Base-by-base conservation (phyloP, 441 rosid genomes). In the Erodium chrysanthum region DNA sequence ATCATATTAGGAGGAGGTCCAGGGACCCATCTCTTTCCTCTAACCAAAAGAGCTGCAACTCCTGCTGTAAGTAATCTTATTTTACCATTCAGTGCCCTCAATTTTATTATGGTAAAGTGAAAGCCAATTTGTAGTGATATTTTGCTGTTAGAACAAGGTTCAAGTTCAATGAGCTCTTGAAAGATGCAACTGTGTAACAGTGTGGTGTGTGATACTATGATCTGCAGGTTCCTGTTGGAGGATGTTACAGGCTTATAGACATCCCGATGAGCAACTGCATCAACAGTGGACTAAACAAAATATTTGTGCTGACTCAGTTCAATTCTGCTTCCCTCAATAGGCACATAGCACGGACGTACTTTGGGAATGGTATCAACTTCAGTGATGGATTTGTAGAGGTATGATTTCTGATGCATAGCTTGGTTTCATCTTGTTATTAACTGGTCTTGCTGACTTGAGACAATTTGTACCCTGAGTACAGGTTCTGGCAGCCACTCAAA, bases 371-470 rank as follows among this genome's bases (percentile, higher is more conserved):
- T 12, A 64, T 86, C 21, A 94, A 77, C 82, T 94, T 89, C 71
- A 97, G 96, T 5, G 97, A 86, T 75, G 99, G 96, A 68, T 91
- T 87, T 66, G 99, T 94, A 29, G 97, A 94, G 99, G 98, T 93
- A 83, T 46, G 46, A 50, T 6, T n/a, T 11, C 65, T 44, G 7
- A 37, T 22, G 66, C 25, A 50, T 5, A n/a, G 22, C 42, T 35
- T 62, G 59, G 20, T 52, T 52, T 50, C 22, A 18, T 52, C 22
- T 52, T 17, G 59, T 52, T 4, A 6, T 17, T 52, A 52, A 52
- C 21, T 7, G 59, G 59, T 52, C 14, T 52, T 52, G 11, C 59
- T 52, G 59, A 52, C 59, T 17, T 7, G 22, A 17, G 10, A 18
- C 9, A 20, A 52, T 52, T 52, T 52, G 59, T 17, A n/a, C 2